Evolutionary conservation across 495 filamentous ascomycete species (phyloP).

Genomic region (Hypoxylon perforatum): DNA sequence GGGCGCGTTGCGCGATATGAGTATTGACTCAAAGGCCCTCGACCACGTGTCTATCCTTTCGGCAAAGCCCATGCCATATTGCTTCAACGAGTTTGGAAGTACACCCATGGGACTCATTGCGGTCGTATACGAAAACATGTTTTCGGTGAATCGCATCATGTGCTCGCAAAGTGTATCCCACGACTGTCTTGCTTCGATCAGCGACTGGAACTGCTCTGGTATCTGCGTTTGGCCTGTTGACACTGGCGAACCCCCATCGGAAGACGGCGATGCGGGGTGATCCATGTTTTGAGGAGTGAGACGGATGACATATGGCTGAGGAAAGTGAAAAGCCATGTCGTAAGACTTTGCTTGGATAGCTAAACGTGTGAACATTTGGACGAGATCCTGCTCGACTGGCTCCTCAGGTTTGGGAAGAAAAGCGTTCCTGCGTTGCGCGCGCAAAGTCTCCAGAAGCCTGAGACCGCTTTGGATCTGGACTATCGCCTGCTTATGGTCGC

Average conservation of each 20-base stretch:
- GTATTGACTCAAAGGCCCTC: constrained; percentile 61
- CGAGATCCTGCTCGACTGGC: constrained; percentile 65
- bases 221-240: constrained; percentile 53
- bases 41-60: constrained; percentile 63
- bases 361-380: constrained; percentile 67
- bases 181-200: constrained; percentile 59
- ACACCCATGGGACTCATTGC: constrained; percentile 59
- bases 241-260: constrained; percentile 56
- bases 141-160: constrained; percentile 65
- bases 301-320: constrained; percentile 64
- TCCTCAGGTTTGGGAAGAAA: constrained; percentile 55
- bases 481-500: constrained; percentile 61
- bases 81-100: constrained; percentile 56
- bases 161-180: constrained; percentile 63
- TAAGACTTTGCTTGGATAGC: constrained; percentile 69
- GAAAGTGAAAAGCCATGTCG: constrained; percentile 70
- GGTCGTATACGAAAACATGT: constrained; percentile 56
- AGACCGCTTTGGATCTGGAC: constrained; percentile 59
- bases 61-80: constrained; percentile 55
- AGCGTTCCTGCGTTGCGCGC: constrained; percentile 51
- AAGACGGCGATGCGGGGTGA: constrained; percentile 52
- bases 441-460: constrained; percentile 56
- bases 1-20: constrained; percentile 57
- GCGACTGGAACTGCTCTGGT: constrained; percentile 58
- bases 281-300: constrained; percentile 52